Evolutionary conservation across 805 yeast genomes (phyloP).

Genomic region (Metschnikowia lochheadii): DNA sequence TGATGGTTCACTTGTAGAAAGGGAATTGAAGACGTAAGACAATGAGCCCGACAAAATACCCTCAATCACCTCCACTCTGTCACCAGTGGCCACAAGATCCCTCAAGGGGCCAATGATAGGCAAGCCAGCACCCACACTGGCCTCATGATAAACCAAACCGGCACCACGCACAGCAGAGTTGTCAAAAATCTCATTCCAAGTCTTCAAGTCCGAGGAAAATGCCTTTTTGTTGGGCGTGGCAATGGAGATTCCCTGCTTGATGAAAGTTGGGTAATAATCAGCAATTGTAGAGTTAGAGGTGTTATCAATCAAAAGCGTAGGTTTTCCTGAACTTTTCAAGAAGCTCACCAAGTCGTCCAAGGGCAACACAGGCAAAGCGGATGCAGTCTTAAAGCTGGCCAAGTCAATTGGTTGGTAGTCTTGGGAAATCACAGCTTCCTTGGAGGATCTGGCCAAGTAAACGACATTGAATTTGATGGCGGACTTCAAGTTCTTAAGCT

Average conservation of each 20-base stretch:
- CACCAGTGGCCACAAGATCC: slow-evolving; percentile 90
- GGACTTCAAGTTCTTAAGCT: slow-evolving; percentile 61
- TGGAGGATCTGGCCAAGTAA: slow-evolving; percentile 67
- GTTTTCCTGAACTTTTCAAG: slow-evolving; percentile 62
- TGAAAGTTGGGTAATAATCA: slow-evolving; percentile 66
- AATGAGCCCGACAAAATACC: slow-evolving; percentile 96
- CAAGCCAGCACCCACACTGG: slow-evolving; percentile 97
- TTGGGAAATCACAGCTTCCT: slow-evolving; percentile 60
- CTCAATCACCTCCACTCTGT: slow-evolving; percentile 83
- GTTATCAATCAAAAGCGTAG: slow-evolving; percentile 88
- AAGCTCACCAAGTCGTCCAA: slow-evolving; percentile 57
- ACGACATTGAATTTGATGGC: slow-evolving; percentile 70
- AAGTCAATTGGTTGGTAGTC: slow-evolving; percentile 73
- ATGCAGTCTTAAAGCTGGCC: slow-evolving; percentile 50
- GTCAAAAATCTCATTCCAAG: slow-evolving; percentile 74
- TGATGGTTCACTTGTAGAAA: slow-evolving; percentile 60
- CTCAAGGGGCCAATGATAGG: slow-evolving; percentile 87
- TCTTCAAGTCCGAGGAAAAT: slow-evolving; percentile 67
- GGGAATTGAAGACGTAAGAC: slow-evolving; percentile 92
- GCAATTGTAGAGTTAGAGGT: slow-evolving; percentile 84
- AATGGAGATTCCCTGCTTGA: slow-evolving; percentile 76
- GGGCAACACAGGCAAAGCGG: slow-evolving; percentile 45
- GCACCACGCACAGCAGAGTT: slow-evolving; percentile 48
- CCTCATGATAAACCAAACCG: slow-evolving; percentile 92
- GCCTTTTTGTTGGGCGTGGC: slow-evolving; percentile 99